Base-by-base conservation (phyloP, 805 yeast genomes). In the Candida ficus region DNA sequence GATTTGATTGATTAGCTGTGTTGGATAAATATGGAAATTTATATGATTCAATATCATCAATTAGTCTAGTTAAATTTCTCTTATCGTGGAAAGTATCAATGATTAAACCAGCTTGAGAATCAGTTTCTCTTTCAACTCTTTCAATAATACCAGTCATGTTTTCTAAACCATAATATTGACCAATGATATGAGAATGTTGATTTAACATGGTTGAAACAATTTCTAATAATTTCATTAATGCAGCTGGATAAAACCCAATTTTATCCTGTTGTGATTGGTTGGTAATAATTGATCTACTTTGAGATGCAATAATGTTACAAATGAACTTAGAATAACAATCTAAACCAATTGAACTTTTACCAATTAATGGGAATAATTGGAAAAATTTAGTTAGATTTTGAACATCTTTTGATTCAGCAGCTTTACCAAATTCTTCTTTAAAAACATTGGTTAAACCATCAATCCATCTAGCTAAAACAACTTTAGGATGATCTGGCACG, bases 21-120 rank as follows among this genome's bases (percentile, higher is more conserved):
- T 29, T 56, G 25, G 44, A 37, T 37, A 48, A 49, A 34, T 57
- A 61, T 7, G 79, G 79, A 53, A 69, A 80, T 23, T 68, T 66
- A 57, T 86, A 84, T 17, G 65, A 56, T 18, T 67, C 64, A 36
- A 83, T 68, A 19, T 80, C 86, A 41, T 70, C 69, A 19, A 84
- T 50, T 8, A 73, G 56, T 44, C 75, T 70, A 22, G 72, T 79
- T 4, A 89, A 54, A 21, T 80, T 68, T 47, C 86, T 73, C 22
- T 76, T 72, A 50, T 90, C 97, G 65, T 80, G 75, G 54, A 86
- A 87, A 0, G 93, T 85, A 59, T 91, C 98, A 40, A 85, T 70
- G 4, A 93, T 84, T 33, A 93, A 67, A 1, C 95, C 95, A 20
- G 91, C 82, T 56, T 93, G 99, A n/a, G 90, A 70, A 56, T 93